phyloP scores from a whole-genome alignment of 139 green algal species.

The Auxenochlorella pyrenoidosa region DNA sequence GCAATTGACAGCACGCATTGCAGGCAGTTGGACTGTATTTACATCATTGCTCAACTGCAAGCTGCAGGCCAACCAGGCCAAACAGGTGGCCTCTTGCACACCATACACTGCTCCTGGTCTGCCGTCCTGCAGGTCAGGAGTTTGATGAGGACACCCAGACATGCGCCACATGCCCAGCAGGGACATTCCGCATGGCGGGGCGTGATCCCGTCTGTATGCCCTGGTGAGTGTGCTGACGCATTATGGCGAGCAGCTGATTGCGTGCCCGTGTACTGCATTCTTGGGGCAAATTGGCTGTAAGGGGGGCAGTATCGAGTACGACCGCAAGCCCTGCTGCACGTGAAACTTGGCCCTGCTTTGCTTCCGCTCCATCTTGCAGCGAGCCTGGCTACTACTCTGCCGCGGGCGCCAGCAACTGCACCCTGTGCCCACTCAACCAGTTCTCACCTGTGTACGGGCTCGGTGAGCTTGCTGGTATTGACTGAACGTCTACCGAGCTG shows the following conservation, averaged over 20 bases:
- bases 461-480: not conserved
- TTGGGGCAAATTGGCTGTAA: not conserved
- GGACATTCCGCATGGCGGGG: not conserved
- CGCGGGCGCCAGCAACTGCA: not conserved
- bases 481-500: not conserved
- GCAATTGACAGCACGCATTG: too few species aligned
- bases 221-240: not conserved
- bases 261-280: not conserved
- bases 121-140: not conserved
- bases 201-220: not conserved
- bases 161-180: not conserved
- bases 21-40: too few species aligned
- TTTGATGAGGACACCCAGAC: not conserved
- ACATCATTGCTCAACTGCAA: too few species aligned
- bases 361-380: not conserved
- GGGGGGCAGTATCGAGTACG: not conserved
- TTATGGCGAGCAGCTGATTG: not conserved
- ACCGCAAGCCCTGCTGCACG: not conserved
- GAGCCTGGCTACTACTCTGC: constrained; percentile 8
- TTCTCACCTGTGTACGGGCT: not conserved
- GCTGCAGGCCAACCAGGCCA: not conserved
- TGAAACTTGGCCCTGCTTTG: not conserved
- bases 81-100: not conserved
- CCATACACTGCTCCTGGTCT: not conserved
- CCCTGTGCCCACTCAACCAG: constrained; percentile 2